Conservation (phyloP, 768 basidiomycete species). For the Xanthoconium purpureum region DNA sequence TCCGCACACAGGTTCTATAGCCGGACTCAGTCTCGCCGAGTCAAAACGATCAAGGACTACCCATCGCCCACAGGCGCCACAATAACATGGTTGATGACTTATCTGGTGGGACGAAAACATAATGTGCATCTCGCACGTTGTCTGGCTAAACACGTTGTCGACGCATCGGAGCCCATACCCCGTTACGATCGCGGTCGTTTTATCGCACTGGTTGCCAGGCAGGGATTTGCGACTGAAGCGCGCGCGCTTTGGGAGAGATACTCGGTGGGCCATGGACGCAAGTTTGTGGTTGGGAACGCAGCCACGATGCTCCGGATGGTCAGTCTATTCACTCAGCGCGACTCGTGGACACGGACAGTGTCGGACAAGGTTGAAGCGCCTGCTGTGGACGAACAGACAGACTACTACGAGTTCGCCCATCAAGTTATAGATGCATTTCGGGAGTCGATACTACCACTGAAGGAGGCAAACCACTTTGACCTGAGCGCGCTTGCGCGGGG, state of each 20-base stretch:
- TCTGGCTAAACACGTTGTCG: constrained; percentile 49
- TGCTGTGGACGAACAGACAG: constrained; percentile 1
- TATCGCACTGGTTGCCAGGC: constrained; percentile 43
- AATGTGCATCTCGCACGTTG: constrained; percentile 46
- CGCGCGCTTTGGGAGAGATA: constrained; percentile 59
- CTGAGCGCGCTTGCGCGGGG: constrained; percentile 63
- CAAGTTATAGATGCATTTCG: constrained; percentile 46
- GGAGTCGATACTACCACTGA: constrained; percentile 44
- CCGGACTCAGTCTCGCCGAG: constrained; percentile 37
- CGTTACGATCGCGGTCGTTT: constrained; percentile 46
- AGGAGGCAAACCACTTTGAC: constrained; percentile 43
- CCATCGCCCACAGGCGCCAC: constrained; percentile 47
- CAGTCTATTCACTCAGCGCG: constrained; percentile 37
- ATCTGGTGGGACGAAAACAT: constrained; percentile 38
- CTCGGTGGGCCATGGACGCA: constrained; percentile 39
- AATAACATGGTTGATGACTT: constrained; percentile 52
- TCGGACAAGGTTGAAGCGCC: not conserved
- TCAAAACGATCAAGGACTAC: constrained; percentile 38
- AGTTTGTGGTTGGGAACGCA: constrained; percentile 43
- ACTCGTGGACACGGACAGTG: constrained; percentile 16
- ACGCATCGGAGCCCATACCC: constrained; percentile 40
- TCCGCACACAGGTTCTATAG: constrained; percentile 47
- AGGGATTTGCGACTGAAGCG: constrained; percentile 48
- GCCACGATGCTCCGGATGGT: constrained; percentile 42
- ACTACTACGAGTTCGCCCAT: constrained; percentile 39